Base-by-base conservation (phyloP, 2,329 filamentous ascomycete genomes). In the Drechslera avenae region DNA sequence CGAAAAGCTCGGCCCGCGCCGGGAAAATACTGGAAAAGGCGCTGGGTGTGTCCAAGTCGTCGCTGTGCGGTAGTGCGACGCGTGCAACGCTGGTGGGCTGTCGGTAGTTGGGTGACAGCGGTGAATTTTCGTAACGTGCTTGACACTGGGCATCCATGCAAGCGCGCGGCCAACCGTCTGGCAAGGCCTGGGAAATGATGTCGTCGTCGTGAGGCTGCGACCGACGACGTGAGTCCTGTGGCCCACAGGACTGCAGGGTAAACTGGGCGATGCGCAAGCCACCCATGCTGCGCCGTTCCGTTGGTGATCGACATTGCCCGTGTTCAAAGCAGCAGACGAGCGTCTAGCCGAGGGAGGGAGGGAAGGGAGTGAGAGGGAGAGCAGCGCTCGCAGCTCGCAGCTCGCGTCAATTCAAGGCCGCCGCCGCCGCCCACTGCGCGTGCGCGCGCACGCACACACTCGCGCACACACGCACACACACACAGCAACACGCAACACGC, bases 1-100 rank as follows among this genome's bases (percentile, higher is more conserved):
- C 62, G 57, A 70, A 65, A 64, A 68, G 66, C 64, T 68, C 70
- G 70, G 71, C 69, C 70, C 71, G 70, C 69, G 57, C 69, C 69
- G 69, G 69, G 61, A 69, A 63, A 67, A 67, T 61, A 52, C 50
- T 57, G 40, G 26, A 21, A 56, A 47, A 50, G 23, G 18, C 56
- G 59, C 60, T 62, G 64, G n/a, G n/a, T 60, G 48, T 73, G 68
- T 72, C 66, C 69, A 73, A 73, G 60, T 56, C 57, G 58, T 64
- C 61, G 56, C 43, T 47, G 58, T 50, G 9, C 26, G 26, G 26
- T 51, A 50, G 60, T 64, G 59, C 49, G 50, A 52, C 44, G 44
- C 46, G 66, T 62, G 61, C 60, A 56, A 57, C 59, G 48, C 58
- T 62, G 56, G 59, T 57, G 45, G 50, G 56, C 59, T 55, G 61